A percentile compares a stretch with the other conserved stretches of the same genome.
phyloP scores from a whole-genome alignment of 129 eudicot species.

The Saposhnikovia divaricata region DNA sequence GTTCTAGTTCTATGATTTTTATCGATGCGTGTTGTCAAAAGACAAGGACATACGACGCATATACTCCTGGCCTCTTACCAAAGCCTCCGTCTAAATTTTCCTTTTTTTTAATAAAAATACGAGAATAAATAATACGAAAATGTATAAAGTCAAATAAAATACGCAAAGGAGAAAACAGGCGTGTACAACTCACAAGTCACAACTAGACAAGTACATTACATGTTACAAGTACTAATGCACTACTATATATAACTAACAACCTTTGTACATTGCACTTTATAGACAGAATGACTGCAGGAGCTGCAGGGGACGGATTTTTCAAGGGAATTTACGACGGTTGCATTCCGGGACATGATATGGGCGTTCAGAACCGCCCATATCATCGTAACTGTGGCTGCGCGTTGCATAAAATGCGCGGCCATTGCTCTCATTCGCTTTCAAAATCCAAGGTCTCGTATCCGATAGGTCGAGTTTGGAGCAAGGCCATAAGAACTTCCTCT shows the following conservation, averaged over 20 bases:
- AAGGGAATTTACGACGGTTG: slow-evolving; percentile 7
- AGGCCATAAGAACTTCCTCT: not conserved
- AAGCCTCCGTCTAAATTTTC: not conserved
- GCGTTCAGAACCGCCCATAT: slow-evolving; percentile 2
- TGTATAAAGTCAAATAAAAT: not conserved
- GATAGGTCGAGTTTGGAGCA: slow-evolving; percentile 14
- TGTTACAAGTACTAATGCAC: not conserved
- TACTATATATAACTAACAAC: not conserved
- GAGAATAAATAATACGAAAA: not conserved
- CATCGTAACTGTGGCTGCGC: slow-evolving; percentile 19
- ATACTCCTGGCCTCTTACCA: not conserved
- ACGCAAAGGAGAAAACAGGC: not conserved
- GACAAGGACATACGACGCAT: not conserved
- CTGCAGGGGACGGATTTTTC: slow-evolving; percentile 13
- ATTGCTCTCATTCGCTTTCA: not conserved
- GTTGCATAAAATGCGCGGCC: not conserved
- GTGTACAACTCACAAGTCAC: not conserved
- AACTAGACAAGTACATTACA: not conserved
- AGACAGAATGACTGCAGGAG: slow-evolving; percentile 14
- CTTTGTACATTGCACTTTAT: not conserved
- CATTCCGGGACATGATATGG: slow-evolving; percentile 10
- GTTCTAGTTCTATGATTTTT: not conserved
- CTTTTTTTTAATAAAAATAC: not conserved
- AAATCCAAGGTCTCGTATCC: slow-evolving; percentile 6
- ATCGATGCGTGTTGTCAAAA: not conserved